Evolutionary conservation across 2,329 filamentous ascomycete species (phyloP), one percentile per base, ranked within the genome.

Genomic region (Fusarium tjaetaba): DNA sequence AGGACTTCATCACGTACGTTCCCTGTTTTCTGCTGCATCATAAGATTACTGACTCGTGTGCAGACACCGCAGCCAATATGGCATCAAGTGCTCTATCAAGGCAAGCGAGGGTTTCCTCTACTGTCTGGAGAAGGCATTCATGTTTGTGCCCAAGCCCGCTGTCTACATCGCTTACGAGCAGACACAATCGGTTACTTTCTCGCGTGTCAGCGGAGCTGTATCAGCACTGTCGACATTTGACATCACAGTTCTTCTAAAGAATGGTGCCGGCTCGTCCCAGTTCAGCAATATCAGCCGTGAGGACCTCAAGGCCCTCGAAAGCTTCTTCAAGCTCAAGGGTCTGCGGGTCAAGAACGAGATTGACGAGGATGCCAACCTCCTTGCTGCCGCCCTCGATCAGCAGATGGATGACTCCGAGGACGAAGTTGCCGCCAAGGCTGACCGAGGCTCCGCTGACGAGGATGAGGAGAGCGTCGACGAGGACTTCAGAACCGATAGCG

Each of bases 11-110:
- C 80, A 97, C 91, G 87, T 91, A 83, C 64, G 85, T 82, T 28
- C 43, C 32, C 26, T 48, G 39, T 68, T 48, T 43, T 58, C 16
- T 65, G 34, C 59, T 30, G 28, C n/a, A 39, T 62, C 15, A 45
- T 69, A 56, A 8, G 28, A 22, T n/a, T 36, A 82, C 81, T 84
- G 71, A 84, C 73, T 30, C 28, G 4, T 26, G 43, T 30, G 11
- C 58, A 90, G 93, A 76, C 96, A 98, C 84, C 95, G 97, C 81
- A 91, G 93, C 79, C 95, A 98, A 82, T 94, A 92, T 76, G 96
- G 96, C 66, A 97, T 99, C 84, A 99, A 99, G 85, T 99, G 96
- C 84, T 97, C 95, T n/a, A 98, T 99, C 90, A 99, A 99, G 85
- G 97, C 97, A 61, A 98, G 97, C 82, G 96, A 99, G 85, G 96